Percentiles rank a stretch among this genome's conserved stretches.
Conservation (phyloP, 2,329 filamentous ascomycete species). For the Epichloe coenophiala region DNA sequence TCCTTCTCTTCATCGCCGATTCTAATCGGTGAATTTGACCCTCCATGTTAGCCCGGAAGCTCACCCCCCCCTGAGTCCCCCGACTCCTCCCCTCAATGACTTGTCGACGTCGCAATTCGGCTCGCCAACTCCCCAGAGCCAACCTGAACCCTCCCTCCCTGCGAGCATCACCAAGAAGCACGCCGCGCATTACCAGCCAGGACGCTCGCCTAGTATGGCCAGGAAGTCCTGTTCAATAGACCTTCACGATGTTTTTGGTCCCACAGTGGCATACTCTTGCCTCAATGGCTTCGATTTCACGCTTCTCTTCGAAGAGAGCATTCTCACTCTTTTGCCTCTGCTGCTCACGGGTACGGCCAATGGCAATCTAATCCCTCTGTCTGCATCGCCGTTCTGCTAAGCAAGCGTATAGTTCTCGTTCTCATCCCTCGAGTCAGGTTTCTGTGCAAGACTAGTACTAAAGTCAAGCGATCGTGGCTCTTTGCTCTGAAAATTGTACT, state of each 20-base stretch:
- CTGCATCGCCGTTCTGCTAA: neutral
- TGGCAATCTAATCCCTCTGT: neutral
- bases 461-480: slow-evolving; percentile 8
- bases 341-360: slow-evolving; percentile 6
- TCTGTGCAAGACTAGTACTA: slow-evolving; percentile 4
- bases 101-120: neutral
- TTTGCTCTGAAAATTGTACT: slow-evolving; percentile 7
- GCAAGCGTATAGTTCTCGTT: slow-evolving; percentile 3
- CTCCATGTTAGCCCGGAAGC: no score
- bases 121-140: neutral
- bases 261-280: slow-evolving; percentile 8
- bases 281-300: slow-evolving; percentile 17
- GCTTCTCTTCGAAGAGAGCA: slow-evolving; percentile 15
- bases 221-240: slow-evolving; percentile 4
- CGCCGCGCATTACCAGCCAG: neutral
- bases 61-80: no score
- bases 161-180: neutral
- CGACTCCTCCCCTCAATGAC: no score
- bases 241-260: slow-evolving; percentile 9
- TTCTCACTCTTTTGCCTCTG: slow-evolving; percentile 12
- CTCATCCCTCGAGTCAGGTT: neutral
- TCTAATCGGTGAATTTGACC: no score
- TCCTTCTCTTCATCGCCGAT: no score
- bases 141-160: no score
- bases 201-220: neutral